Base-by-base conservation (phyloP, 345 rosid genomes). In the Brassica nigra region DNA sequence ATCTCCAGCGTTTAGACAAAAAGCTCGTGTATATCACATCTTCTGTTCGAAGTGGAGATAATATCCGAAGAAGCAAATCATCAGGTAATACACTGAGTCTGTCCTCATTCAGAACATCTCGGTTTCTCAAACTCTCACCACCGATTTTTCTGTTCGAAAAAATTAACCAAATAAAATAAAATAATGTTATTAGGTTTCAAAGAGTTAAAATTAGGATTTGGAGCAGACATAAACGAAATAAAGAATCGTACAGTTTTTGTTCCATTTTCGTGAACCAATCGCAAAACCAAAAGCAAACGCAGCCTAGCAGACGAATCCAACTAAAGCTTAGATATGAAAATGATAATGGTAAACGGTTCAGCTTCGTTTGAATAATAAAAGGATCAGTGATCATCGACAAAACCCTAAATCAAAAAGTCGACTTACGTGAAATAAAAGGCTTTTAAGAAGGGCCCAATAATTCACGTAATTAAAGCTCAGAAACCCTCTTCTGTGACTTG, bases 11-110 rank as follows among this genome's bases (percentile, higher is more conserved):
- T 61, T 62, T 73, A 42, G 76, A 71, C 66, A 71, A 37, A 14
- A 37, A 52, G 28, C 75, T 36, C 0, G 75, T 59, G 27, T 33
- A 20, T 39, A 29, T 2, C 59, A 10, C 76, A n/a, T 16, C 7
- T 61, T 42, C 3, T 28, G 68, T 9, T 3, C 42, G 16, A 62
- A 73, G 16, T 39, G 15, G 16, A 73, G 68, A 62, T 27, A 73
- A n/a, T 27, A 73, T 73, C 1, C 30, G 28, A 9, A 59, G 28
- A 59, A 72, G 67, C 76, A 72, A 37, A 72, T 12, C 57, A 4
- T 71, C 76, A 61, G 58, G 76, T 54, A 73, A 42, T 23, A 15
- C 76, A 15, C 58, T 73, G 59, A 73, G 63, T 10, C 68, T 73
- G 59, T 62, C 57, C 16, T 47, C 55, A 4, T 12, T 47, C 15